A percentile compares a stretch with the other conserved stretches of the same genome.
phyloP scores from a whole-genome alignment of 441 rosid genomes.

The Populus hybrid region DNA sequence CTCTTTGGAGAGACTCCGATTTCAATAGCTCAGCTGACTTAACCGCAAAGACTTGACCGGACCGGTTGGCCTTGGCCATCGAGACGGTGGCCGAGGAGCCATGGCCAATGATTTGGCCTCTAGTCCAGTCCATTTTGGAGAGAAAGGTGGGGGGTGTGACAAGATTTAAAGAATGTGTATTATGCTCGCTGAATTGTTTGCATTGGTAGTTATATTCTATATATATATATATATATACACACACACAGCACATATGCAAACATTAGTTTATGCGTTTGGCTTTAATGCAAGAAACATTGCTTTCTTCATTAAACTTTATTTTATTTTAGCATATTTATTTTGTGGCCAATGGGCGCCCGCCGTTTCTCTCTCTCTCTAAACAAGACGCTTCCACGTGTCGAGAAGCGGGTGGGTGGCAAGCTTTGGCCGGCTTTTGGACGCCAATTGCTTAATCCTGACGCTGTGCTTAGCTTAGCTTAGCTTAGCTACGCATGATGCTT shows the following conservation, averaged over 20 bases:
- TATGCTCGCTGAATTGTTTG: not conserved
- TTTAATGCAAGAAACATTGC: constrained; percentile 21
- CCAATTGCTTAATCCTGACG: constrained; percentile 14
- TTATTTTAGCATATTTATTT: not conserved
- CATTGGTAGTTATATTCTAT: not conserved
- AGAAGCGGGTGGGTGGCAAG: constrained; percentile 7
- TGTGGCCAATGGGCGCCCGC: constrained; percentile 40
- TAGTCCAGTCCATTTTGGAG: constrained; percentile 36
- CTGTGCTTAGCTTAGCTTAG: not conserved
- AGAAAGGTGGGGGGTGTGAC: not conserved
- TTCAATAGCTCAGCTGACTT: constrained; percentile 42
- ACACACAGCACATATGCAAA: not conserved
- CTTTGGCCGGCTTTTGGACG: constrained; percentile 13
- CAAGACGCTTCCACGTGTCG: constrained; percentile 26
- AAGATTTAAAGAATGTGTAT: not conserved
- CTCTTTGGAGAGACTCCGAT: constrained; percentile 37
- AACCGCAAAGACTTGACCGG: constrained; percentile 45
- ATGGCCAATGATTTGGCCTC: constrained; percentile 38
- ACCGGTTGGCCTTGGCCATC: constrained; percentile 26
- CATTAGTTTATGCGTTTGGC: not conserved
- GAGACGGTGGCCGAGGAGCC: constrained; percentile 47
- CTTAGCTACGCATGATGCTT: constrained; percentile 3
- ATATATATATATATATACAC: not conserved
- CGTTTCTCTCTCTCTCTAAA: constrained; percentile 16
- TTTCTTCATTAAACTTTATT: not conserved